phyloP scores from a whole-genome alignment of 2,329 filamentous ascomycete species.

The Calonectria multiphialidica region DNA sequence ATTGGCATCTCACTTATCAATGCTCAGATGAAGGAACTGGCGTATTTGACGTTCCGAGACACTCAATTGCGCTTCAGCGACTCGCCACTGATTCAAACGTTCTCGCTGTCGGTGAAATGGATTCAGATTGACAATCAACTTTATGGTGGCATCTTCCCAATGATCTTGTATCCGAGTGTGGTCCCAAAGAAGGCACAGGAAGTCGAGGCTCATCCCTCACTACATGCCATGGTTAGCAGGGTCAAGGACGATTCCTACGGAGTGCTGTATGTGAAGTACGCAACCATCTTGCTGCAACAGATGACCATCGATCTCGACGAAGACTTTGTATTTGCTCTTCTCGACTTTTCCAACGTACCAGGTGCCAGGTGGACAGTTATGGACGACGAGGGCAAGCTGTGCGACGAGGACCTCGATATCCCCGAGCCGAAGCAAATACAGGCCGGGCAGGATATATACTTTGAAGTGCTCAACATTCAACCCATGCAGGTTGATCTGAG shows the following conservation, averaged over 20 bases:
- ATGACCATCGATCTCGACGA: constrained; percentile 99
- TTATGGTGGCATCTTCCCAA: constrained; percentile 97
- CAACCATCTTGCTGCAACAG: constrained; percentile 91
- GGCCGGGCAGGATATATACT: constrained; percentile 94
- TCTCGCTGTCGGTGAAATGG: constrained; percentile 95
- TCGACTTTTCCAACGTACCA: constrained; percentile 94
- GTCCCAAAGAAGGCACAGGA: constrained; percentile 97
- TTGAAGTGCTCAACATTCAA: constrained; percentile 95
- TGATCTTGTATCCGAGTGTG: constrained; percentile 96
- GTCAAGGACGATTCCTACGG: constrained; percentile 99
- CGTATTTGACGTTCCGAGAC: constrained; percentile 93
- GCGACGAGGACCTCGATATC: constrained; percentile 90
- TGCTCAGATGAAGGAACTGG: constrained; percentile 88
- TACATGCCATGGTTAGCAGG: constrained; percentile 90
- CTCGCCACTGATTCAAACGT: constrained; percentile 91
- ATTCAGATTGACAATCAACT: constrained; percentile 99
- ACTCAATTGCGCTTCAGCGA: constrained; percentile 93
- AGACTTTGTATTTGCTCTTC: constrained; percentile 95
- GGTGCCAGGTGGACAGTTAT: constrained; percentile 80
- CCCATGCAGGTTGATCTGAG: constrained; percentile 98
- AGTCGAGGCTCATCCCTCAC: constrained; percentile 94
- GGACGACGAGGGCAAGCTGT: constrained; percentile 85
- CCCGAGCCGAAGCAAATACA: constrained; percentile 90
- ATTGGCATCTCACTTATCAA: constrained; percentile 96
- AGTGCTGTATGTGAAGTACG: constrained; percentile 98